phyloP scores from a whole-genome alignment of 768 basidiomycete genomes.

The Grammothele lineata region DNA sequence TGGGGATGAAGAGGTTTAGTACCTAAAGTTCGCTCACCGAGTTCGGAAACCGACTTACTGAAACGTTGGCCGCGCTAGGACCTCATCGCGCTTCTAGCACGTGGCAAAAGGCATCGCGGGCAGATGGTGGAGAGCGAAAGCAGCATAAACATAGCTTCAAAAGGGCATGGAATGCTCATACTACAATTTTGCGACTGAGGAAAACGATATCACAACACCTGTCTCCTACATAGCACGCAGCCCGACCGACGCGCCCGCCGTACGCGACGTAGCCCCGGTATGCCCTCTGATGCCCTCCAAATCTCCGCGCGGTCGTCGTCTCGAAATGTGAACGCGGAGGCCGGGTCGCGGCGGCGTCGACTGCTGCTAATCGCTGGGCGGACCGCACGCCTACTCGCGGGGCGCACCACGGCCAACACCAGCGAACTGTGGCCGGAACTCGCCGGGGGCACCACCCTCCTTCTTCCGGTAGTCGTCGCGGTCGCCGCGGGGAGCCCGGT shows the following conservation, averaged over 20 bases:
- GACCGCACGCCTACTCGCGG: slow-evolving; percentile 42
- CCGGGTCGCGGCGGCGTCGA: background rate
- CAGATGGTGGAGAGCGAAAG: slow-evolving; percentile 8
- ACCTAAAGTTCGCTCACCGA: too few relatives aligned
- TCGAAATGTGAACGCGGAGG: background rate
- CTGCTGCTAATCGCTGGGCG: background rate
- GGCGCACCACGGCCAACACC: slow-evolving; percentile 89
- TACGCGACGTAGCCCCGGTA: slow-evolving; percentile 7
- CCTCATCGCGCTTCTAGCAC: too few relatives aligned
- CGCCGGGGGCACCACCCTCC: slow-evolving; percentile 78
- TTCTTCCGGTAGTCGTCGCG: slow-evolving; percentile 91
- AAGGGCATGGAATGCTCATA: slow-evolving; percentile 27
- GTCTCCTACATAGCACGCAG: slow-evolving; percentile 14
- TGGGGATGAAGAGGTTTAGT: too few relatives aligned
- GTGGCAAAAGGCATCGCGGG: too few relatives aligned
- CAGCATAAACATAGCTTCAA: slow-evolving; percentile 24
- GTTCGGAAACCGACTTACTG: too few relatives aligned
- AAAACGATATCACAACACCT: slow-evolving; percentile 20
- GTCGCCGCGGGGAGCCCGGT: slow-evolving; percentile 83
- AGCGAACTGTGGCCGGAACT: slow-evolving; percentile 85
- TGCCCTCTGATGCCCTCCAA: slow-evolving; percentile 9
- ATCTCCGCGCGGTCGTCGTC: too few relatives aligned
- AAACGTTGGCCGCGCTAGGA: too few relatives aligned
- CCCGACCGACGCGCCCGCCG: slow-evolving; percentile 11
- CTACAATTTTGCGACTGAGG: slow-evolving; percentile 27